These are phyloP conservation scores for Monosporozyma unispora DNA, from an alignment of 805 yeast species.

Conservation along the genomic window DNA sequence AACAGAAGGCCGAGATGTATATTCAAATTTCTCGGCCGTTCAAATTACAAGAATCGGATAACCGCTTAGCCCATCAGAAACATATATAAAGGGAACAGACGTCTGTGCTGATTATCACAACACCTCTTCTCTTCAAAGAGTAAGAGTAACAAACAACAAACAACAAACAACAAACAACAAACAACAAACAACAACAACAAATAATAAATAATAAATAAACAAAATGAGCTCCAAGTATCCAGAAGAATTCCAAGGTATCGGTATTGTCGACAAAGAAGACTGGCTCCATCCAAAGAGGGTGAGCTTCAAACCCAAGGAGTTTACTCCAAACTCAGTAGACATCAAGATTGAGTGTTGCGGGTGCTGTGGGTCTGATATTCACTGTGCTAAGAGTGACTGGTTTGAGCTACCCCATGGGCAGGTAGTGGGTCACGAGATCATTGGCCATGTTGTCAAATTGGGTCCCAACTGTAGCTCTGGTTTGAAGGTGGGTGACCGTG, in stretches of 20 bases:
- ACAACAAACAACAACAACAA: background rate
- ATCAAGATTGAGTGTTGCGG: constrained; percentile 55
- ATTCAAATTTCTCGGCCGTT: no score
- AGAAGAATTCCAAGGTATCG: constrained; percentile 53
- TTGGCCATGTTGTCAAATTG: constrained; percentile 50
- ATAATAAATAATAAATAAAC: background rate
- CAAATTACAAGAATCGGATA: no score
- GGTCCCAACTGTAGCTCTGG: constrained; percentile 44
- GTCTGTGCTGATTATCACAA: no score
- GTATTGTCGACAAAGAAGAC: constrained; percentile 39
- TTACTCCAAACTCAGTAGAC: constrained; percentile 41
- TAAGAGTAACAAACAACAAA: no score
- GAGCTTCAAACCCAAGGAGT: constrained; percentile 39
- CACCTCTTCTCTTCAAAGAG: no score
- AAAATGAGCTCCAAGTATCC: constrained; percentile 4
- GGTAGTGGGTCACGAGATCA: constrained; percentile 59
- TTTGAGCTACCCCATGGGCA: constrained; percentile 21
- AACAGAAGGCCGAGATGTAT: no score
- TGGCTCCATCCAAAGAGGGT: constrained; percentile 50
- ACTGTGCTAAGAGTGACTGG: constrained; percentile 21
- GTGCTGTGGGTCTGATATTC: constrained; percentile 53
- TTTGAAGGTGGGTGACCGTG: constrained; percentile 60
- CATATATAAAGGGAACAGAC: no score
- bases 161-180: no score
- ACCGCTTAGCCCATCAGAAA: no score